A percentile compares a stretch with the other conserved stretches of the same genome.
These are phyloP conservation scores for Nicotiana noctiflora DNA, from an alignment of 257 asterid species.

Conservation along the genomic window DNA sequence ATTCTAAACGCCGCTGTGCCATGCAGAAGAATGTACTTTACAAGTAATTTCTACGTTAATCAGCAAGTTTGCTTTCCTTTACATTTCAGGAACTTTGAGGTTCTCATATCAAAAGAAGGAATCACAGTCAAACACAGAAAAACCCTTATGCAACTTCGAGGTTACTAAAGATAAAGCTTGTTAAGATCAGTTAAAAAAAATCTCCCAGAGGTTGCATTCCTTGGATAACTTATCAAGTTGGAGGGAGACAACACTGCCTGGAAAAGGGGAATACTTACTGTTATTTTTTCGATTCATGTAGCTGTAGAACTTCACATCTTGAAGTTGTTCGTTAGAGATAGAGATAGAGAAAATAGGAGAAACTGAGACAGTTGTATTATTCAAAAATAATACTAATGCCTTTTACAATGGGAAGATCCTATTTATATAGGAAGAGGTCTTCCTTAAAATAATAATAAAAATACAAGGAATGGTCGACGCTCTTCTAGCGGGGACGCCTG, in stretches of 20 bases:
- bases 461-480: no score
- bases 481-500: no score
- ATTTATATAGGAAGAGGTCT: no score
- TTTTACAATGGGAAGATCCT: no score
- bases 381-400: no score
- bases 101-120: background rate
- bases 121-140: background rate
- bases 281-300: background rate
- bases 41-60: background rate
- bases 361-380: no score
- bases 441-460: no score
- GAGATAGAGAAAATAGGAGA: no score
- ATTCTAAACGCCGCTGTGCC: background rate
- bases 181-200: background rate
- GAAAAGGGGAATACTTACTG: background rate
- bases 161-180: background rate
- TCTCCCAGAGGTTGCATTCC: background rate
- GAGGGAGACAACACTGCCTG: background rate
- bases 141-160: background rate
- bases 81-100: background rate
- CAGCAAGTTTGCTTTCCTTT: background rate
- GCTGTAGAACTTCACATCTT: background rate
- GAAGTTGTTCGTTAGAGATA: no score
- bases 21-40: background rate
- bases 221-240: background rate